Base-by-base conservation (phyloP, 2,329 filamentous ascomycete species). In the Penicillium sp. region DNA sequence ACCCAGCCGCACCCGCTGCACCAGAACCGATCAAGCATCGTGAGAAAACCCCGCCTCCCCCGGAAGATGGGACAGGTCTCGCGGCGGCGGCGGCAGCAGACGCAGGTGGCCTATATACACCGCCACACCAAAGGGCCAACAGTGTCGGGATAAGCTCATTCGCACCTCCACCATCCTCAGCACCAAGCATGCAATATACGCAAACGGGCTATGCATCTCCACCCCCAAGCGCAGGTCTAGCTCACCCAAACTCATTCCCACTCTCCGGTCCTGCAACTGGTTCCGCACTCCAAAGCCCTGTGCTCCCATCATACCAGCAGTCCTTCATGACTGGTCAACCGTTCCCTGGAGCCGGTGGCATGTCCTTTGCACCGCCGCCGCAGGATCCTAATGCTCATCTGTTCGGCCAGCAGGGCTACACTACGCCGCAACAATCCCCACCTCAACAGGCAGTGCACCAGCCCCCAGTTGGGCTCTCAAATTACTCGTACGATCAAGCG, bases 21-120 rank as follows among this genome's bases (percentile, higher is more conserved):
- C 86, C 86, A 7, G 86, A 88, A 66, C 84, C 84, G 2, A 86
- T 88, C 52, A 78, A 82, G 43, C 81, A 86, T 64, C 81, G 86
- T n/a, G 85, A 88, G 70, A 86, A 87, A 74, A 88, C 86, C 4
- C 86, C 86, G 3, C 86, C 86, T 2, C 86, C 86, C 7, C 86
- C 86, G 13, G 73, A 76, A 26, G 85, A 87, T 69, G 83, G 78
- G 37, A 78, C 78, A 1, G 79, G 78, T 3, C 73, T 80, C 5
- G 68, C 73, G 41, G 73, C 76, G 5, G 77, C 76, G 9, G 73
- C 72, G 6, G 71, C 70, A 55, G 73, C 71, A 39, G 77, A 80
- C 55, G 64, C 74, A 37, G 66, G 68, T 3, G 57, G 71, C 9
- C 63, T 69, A 39, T 76, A 74, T 49, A 62, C 68, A 33, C 64